Percentiles rank a stretch among this genome's conserved stretches.
Conservation (phyloP, 192 early-diverging fungal species). For the Entomortierella beljakovae region DNA sequence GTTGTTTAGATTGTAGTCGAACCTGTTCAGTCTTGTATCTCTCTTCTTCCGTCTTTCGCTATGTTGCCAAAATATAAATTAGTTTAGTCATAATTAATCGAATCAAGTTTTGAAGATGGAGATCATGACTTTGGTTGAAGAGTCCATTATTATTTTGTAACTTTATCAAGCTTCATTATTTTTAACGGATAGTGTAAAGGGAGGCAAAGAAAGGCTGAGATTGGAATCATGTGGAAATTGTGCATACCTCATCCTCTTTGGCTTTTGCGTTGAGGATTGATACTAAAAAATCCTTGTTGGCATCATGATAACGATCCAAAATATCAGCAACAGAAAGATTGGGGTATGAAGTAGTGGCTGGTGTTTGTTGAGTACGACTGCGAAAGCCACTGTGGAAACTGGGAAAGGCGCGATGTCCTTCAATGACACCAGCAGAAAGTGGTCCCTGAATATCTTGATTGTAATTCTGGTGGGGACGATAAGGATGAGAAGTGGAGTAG, state of each 20-base stretch:
- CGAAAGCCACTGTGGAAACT: conserved; percentile 34
- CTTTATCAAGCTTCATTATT: not conserved
- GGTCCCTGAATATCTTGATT: conserved; percentile 45
- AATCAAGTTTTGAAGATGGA: not conserved
- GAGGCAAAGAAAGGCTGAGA: too few species aligned
- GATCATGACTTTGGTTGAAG: not conserved
- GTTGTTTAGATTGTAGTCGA: conserved; percentile 53
- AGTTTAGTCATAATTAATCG: not conserved
- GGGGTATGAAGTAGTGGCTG: conserved; percentile 1
- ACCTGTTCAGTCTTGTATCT: conserved; percentile 57
- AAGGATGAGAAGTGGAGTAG: conserved; percentile 15
- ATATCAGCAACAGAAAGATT: conserved; percentile 39
- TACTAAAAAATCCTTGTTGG: conserved; percentile 43
- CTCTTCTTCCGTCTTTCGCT: conserved; percentile 57
- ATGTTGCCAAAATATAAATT: not conserved
- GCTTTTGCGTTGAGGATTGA: conserved; percentile 50
- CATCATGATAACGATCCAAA: conserved; percentile 40
- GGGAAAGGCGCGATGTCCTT: conserved; percentile 42
- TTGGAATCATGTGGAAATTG: not conserved
- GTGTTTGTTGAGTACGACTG: not conserved
- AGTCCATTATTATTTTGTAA: not conserved
- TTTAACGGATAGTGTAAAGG: not conserved
- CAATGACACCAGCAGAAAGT: conserved; percentile 44
- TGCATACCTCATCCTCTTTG: conserved; percentile 50
- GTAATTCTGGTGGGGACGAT: conserved; percentile 18